Evolutionary conservation across 2,329 filamentous ascomycete species (phyloP), one percentile per base, ranked within the genome.

Genomic region (Nigrograna mackinnonii): DNA sequence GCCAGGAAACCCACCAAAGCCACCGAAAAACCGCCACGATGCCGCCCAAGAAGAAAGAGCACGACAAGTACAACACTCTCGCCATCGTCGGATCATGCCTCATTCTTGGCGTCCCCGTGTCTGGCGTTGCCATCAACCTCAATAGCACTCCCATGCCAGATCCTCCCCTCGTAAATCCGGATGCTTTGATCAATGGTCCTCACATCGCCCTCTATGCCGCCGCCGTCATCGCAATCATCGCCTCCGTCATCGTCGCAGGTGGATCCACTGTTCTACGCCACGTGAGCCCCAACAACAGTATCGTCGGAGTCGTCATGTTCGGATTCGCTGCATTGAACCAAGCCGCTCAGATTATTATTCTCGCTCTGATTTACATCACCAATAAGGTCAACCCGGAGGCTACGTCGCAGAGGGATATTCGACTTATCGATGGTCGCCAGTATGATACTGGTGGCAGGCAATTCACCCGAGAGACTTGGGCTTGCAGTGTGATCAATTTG

Each of bases 201-300:
- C 44, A 47, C 20, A 34, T 47, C 21, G 44, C 41, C n/a, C 31
- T 44, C 26, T 36, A 37, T 19, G 44, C 32, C 24, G 44, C 41
- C 17, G 44, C 41, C 30, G 14, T 35, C 33, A 22, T 41, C 16
- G n/a, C 41, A 20, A 40, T 47, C 20, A 30, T 31, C n/a, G n/a
- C 41, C 5, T 26, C 17, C 22, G 22, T 41, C 37, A 35, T 41
- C 17, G 36, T 44, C 17, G 34, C 36, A 35, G 20, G 41, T 4
- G 34, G 36, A n/a, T 26, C 41, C 21, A 30, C 41, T 4, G 16
- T 26, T 5, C n/a, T 47, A 14, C 44, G 44, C 32, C 44, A 47
- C 30, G 16, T 44, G n/a, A 37, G 13, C 28, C 26, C 19, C 2
- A 40, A 40, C 30, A 47, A 47, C 22, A 31, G 17, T 24, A 6